Conservation (phyloP, 371 early-diverging fungal genomes). For the Synchytrium microbalum region DNA sequence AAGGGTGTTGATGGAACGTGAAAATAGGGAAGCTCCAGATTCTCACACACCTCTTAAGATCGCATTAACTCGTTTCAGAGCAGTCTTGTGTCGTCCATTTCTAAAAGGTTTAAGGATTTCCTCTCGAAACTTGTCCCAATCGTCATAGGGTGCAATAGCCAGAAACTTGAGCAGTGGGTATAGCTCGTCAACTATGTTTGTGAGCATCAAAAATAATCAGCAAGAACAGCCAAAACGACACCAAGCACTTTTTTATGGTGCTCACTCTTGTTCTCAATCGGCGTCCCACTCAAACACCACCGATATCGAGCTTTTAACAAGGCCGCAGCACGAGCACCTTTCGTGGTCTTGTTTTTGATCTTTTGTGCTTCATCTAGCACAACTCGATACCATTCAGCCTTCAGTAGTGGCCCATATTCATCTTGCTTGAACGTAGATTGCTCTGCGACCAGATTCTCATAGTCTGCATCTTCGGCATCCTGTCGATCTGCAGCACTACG, state of each 20-base stretch:
- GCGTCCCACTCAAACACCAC: slow-evolving; percentile 34
- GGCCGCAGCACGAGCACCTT: not conserved
- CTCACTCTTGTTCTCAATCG: too few species aligned
- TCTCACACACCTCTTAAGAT: not conserved
- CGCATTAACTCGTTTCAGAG: not conserved
- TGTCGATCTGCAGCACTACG: too few species aligned
- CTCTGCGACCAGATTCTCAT: too few species aligned
- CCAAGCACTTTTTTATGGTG: too few species aligned
- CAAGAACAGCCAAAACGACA: too few species aligned
- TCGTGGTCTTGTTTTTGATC: slow-evolving; percentile 34
- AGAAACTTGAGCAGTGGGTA: slow-evolving; percentile 77
- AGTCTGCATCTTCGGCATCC: too few species aligned
- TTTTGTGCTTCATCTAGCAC: slow-evolving; percentile 28
- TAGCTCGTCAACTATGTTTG: slow-evolving; percentile 82
- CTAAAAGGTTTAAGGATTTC: too few species aligned
- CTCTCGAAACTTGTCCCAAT: not conserved
- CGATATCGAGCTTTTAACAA: slow-evolving; percentile 7
- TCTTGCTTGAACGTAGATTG: too few species aligned
- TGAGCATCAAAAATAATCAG: too few species aligned
- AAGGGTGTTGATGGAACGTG: not conserved
- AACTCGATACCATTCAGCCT: not conserved
- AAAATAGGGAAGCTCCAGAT: slow-evolving; percentile 15
- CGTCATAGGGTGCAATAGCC: slow-evolving; percentile 49
- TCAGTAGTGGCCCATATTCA: not conserved
- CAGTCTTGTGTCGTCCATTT: not conserved